Evolutionary conservation across 2,329 filamentous ascomycete genomes (phyloP), one percentile per base, ranked within the genome.

Genomic region (Metarhizium brunneum): DNA sequence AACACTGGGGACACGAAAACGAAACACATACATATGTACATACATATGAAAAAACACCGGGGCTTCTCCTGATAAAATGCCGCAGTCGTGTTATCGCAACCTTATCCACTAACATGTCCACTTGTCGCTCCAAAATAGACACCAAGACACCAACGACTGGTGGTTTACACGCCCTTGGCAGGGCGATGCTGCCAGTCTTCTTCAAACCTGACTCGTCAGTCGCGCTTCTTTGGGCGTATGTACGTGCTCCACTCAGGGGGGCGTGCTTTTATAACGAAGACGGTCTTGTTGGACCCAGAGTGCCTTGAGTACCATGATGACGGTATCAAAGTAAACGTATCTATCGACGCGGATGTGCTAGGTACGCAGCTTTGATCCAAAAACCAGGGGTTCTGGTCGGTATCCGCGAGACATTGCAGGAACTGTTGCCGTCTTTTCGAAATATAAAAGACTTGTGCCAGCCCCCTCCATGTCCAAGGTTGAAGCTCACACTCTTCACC

Each of bases 21-120:
- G 61, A 64, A 62, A 43, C 63, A 61, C 20, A 45, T 25, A 25
- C 25, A 25, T 25, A 25, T 25, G 25, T 25, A 25, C 25, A 25
- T 25, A 25, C 25, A 25, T 25, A 25, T 25, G 42, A 14, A 45
- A 47, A 25, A 45, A 49, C 13, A 52, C 29, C 32, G 36, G 43
- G 66, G 60, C 64, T 61, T n/a, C 57, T 58, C 54, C 43, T 54
- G 63, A 61, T 60, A 64, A 64, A 67, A 68, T 68, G 60, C 62
- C 65, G 64, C 65, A 66, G 58, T 48, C 55, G 57, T 55, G 60
- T 65, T 64, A 65, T 67, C 62, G 59, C 56, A 47, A 59, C 49
- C 47, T 59, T 62, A 57, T 61, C 63, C 62, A 62, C 64, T 56
- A 29, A 48, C n/a, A 47, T 50, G 40, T 56, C 61, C 61, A 62